These are phyloP conservation scores for Hyphopichia khmerensis DNA, from an alignment of 1,139 yeast genomes.

Conservation along the genomic window DNA sequence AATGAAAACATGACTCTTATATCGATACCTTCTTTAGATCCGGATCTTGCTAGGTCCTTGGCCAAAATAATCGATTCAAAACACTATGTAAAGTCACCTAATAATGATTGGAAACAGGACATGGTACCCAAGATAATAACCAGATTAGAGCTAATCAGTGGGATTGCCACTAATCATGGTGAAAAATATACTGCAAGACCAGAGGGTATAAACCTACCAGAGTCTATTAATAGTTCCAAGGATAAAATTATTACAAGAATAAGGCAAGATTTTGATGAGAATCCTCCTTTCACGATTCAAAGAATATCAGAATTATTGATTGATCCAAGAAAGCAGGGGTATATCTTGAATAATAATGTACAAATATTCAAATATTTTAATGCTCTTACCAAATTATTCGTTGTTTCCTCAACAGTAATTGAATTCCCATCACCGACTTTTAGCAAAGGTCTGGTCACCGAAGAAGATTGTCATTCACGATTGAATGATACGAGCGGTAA, in stretches of 20 bases:
- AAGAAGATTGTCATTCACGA: too few species aligned
- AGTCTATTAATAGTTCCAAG: conserved; percentile 10
- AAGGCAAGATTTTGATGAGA: conserved; percentile 21
- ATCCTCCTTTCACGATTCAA: conserved; percentile 60
- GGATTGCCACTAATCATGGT: conserved; percentile 9
- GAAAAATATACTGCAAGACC: conserved; percentile 12
- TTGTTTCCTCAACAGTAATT: conserved; percentile 26
- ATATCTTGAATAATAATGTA: conserved; percentile 26
- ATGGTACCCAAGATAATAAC: conserved; percentile 12
- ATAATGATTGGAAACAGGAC: conserved; percentile 8
- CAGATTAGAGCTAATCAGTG: conserved; percentile 1
- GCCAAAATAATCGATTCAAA: conserved; percentile 10
- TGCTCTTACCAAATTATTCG: conserved; percentile 25
- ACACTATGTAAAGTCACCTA: conserved; percentile 7
- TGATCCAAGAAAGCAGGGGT: conserved; percentile 35
- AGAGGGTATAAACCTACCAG: conserved; percentile 14
- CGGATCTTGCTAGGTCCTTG: conserved; percentile 8
- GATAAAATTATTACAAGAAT: conserved; percentile 16
- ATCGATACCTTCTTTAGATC: conserved; percentile 11
- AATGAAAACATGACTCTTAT: conserved; percentile 2
- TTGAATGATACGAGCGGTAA: too few species aligned
- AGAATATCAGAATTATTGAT: conserved; percentile 54
- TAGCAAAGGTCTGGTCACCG: too few species aligned
- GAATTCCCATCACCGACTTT: conserved; percentile 23
- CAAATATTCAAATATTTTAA: conserved; percentile 30